Evolutionary conservation across 1,284 basidiomycete species (phyloP), one percentile per base, ranked within the genome.

Genomic region (Fereydounia khargensis): DNA sequence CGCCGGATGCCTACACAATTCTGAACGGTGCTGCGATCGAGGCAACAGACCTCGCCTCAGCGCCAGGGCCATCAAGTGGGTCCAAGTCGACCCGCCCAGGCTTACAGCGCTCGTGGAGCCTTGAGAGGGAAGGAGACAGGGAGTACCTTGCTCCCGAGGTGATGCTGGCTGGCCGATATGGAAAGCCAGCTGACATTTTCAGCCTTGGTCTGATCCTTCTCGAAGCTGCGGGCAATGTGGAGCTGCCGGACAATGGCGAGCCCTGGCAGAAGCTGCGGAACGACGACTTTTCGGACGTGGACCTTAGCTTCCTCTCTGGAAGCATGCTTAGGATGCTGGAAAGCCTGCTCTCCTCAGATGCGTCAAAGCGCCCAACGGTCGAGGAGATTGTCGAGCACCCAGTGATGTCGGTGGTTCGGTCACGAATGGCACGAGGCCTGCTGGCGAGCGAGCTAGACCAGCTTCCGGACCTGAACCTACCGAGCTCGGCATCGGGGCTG

Each of bases 121-220:
- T 74, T 6, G 73, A 74, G 91, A 95, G 78, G 82, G 95, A 99
- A 77, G 95, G 95, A 9, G 95, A 99, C 77, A 88, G 97, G 70
- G 82, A 95, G 58, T 98, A 99, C 79, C 84, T 99, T 79, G 92
- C 95, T n/a, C 91, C 91, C 3, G 95, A 99, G 78, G 89, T 98
- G 46, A 81, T 99, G 42, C 63, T 60, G 33, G 85, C 88, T 73
- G 94, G 92, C 21, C 81, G 81, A 43, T 98, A 96, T 76, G 86
- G 91, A 70, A 89, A 86, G 79, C 89, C 88, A 38, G 94, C 91
- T 37, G 95, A 99, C 79, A 85, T 99, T 42, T 99, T 96, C 81
- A 91, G 91, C 78, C 83, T 97, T 68, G 95, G 95, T 45, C 86
- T 98, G 81, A 89, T 91, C 62, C 84, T 96, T 76, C 83, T 99